Evolutionary conservation across 768 basidiomycete species (phyloP).

Genomic region (Pisolithus tinctorius): DNA sequence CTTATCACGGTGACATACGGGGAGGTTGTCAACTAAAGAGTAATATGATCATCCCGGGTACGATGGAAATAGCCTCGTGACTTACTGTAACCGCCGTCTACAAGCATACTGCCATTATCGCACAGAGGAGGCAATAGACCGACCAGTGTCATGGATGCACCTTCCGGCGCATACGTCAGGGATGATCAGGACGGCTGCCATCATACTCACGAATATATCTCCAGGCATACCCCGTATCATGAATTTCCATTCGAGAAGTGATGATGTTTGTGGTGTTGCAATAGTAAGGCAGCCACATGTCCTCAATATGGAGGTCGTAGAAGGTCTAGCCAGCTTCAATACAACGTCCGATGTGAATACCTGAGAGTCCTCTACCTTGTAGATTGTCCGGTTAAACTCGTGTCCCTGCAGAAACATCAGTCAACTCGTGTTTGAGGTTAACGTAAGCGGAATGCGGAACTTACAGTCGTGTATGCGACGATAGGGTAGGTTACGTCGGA

Average conservation of each 20-base stretch:
- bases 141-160: conserved; percentile 96
- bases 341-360: neutral
- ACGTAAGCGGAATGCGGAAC: conserved; percentile 11
- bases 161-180: conserved; percentile 30
- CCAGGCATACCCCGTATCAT: conserved; percentile 99
- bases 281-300: conserved; percentile 99
- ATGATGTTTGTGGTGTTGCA: conserved; percentile 98
- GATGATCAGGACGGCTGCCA: neutral
- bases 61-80: conserved; percentile 4
- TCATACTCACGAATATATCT: conserved; percentile 66
- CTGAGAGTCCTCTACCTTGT: conserved; percentile 50
- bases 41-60: conserved; percentile 3
- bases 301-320: conserved; percentile 90
- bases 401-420: conserved; percentile 57
- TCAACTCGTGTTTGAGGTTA: neutral
- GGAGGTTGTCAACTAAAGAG: conserved; percentile 75
- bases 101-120: conserved; percentile 88
- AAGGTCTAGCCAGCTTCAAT: conserved; percentile 53
- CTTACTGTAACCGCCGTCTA: conserved; percentile 85
- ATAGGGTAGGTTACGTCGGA: conserved; percentile 84
- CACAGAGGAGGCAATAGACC: conserved; percentile 92
- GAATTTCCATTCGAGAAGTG: conserved; percentile 93
- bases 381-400: conserved; percentile 91
- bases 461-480: conserved; percentile 69
- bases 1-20: conserved; percentile 41